These are phyloP conservation scores for Cladosporium sp. DNA, from an alignment of 2,329 filamentous ascomycete species.

Conservation along the genomic window DNA sequence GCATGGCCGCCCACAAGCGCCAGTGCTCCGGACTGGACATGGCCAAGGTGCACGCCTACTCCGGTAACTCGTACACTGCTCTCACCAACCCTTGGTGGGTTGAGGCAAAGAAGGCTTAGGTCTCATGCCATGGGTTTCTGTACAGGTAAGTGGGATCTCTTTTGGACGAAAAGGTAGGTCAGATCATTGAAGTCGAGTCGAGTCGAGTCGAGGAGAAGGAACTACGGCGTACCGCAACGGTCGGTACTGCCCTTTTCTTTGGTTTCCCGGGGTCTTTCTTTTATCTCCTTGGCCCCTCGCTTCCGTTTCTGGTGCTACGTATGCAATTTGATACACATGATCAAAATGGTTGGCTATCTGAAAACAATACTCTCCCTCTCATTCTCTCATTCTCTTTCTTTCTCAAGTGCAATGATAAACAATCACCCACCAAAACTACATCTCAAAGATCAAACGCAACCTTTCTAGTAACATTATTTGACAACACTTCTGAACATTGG, in stretches of 20 bases:
- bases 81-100: conserved; percentile 3
- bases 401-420: too few species aligned
- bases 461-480: too few species aligned
- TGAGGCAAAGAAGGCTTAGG: not conserved
- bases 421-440: too few species aligned
- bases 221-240: too few species aligned
- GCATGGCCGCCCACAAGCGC: not conserved
- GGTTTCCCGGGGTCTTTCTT: not conserved
- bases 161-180: too few species aligned
- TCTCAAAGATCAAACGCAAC: too few species aligned
- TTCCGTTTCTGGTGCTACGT: too few species aligned
- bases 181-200: too few species aligned
- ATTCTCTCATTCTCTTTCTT: not conserved
- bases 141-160: not conserved
- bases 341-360: not conserved
- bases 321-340: not conserved
- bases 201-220: too few species aligned
- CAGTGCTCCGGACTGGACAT: not conserved
- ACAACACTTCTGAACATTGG: too few species aligned
- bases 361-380: not conserved
- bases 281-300: too few species aligned
- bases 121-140: too few species aligned
- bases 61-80: not conserved
- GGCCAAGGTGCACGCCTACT: not conserved
- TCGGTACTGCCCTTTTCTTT: not conserved